phyloP scores from a whole-genome alignment of 1,139 yeast genomes.

The Debaryomycetaceae sp. region DNA sequence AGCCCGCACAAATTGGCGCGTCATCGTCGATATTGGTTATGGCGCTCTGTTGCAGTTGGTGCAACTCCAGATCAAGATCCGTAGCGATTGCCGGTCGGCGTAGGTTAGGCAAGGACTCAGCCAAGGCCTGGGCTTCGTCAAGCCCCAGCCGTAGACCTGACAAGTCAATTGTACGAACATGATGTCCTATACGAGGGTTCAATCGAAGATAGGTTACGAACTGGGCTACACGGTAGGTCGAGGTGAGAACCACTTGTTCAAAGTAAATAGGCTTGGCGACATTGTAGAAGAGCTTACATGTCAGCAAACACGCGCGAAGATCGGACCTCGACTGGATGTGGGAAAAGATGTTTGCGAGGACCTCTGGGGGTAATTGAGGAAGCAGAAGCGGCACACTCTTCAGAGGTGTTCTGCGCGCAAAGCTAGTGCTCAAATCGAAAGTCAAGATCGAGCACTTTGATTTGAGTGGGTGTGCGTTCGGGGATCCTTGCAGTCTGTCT shows the following conservation, averaged over 20 bases:
- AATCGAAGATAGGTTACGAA: slow-evolving; percentile 54
- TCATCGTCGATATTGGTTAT: background rate
- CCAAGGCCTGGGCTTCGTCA: slow-evolving; percentile 14
- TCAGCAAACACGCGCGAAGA: slow-evolving; percentile 33
- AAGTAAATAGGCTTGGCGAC: slow-evolving; percentile 49
- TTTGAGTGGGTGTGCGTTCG: no score
- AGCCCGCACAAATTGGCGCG: slow-evolving; percentile 44
- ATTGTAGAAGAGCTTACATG: slow-evolving; percentile 37
- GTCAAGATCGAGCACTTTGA: no score
- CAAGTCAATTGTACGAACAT: slow-evolving; percentile 47
- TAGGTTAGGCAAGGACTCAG: background rate
- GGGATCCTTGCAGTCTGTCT: no score
- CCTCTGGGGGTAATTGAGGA: slow-evolving; percentile 26
- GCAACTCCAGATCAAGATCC: background rate
- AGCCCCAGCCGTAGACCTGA: slow-evolving; percentile 43
- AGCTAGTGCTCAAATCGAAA: no score
- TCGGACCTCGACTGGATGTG: slow-evolving; percentile 17
- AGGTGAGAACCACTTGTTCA: slow-evolving; percentile 40
- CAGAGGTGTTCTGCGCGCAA: no score
- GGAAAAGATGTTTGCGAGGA: slow-evolving; percentile 22
- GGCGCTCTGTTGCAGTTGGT: background rate
- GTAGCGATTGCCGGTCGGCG: background rate
- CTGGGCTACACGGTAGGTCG: slow-evolving; percentile 71
- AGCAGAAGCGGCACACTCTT: no score
- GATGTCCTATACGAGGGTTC: slow-evolving; percentile 42